Evolutionary conservation across 2,329 filamentous ascomycete species (phyloP).

Genomic region (Ophiocordyceps unilateralis): DNA sequence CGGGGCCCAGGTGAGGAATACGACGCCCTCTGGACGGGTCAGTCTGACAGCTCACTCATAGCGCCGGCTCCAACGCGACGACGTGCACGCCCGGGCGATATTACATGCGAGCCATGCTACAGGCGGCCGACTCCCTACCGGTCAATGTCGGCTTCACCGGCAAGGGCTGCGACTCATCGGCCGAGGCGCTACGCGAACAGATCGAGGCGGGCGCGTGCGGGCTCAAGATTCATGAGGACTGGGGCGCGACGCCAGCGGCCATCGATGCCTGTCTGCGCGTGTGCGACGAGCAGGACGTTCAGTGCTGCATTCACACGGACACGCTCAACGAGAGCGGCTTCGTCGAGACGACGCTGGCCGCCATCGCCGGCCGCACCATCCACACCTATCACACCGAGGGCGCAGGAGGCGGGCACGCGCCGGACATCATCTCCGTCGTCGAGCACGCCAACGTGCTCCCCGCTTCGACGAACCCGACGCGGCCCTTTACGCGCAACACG

Average conservation of each 20-base stretch:
- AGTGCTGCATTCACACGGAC: conserved; percentile 89
- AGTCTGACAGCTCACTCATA: no score
- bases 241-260: conserved; percentile 78
- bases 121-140: conserved; percentile 65
- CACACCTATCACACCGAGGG: conserved; percentile 97
- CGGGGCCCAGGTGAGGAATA: no score
- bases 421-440: conserved; percentile 89
- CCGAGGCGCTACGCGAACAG: conserved; percentile 58
- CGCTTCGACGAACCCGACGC: conserved; percentile 79
- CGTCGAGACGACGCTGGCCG: conserved; percentile 75
- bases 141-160: conserved; percentile 83
- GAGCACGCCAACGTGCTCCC: conserved; percentile 79
- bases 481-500: conserved; percentile 81
- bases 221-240: conserved; percentile 90
- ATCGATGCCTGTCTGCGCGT: conserved; percentile 76
- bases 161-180: conserved; percentile 76
- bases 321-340: conserved; percentile 96
- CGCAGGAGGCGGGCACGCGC: conserved; percentile 84
- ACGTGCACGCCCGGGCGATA: conserved; percentile 80
- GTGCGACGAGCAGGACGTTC: conserved; percentile 82
- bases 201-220: conserved; percentile 71
- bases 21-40: no score
- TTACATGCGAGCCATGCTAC: conserved; percentile 77
- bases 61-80: conserved; percentile 76
- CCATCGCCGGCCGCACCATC: conserved; percentile 74